Conservation (phyloP, 441 rosid genomes). For the Mallotus japonicus region DNA sequence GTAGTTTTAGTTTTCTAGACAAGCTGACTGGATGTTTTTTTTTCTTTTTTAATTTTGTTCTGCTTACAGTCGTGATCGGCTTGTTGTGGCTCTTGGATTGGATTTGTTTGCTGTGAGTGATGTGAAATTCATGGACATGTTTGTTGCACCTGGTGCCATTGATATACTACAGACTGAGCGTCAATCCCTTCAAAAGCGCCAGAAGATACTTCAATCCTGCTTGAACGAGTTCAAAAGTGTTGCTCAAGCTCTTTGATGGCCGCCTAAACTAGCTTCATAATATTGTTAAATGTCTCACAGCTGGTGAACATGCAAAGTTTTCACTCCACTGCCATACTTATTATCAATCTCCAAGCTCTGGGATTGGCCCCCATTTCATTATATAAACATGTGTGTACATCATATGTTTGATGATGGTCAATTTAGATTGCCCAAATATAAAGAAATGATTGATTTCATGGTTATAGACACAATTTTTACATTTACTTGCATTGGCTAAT, state of each 20-base stretch:
- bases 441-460: neutral
- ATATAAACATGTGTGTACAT: neutral
- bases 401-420: neutral
- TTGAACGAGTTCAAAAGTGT: conserved; percentile 77
- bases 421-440: neutral
- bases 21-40: neutral
- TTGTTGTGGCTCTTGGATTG: conserved; percentile 41
- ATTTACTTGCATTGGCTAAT: neutral
- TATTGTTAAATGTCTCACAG: conserved; percentile 26
- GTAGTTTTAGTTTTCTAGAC: neutral
- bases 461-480: neutral
- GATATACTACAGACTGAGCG: conserved; percentile 64
- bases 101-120: conserved; percentile 85
- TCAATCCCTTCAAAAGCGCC: conserved; percentile 75
- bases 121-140: conserved; percentile 94
- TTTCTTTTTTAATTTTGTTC: neutral
- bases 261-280: neutral
- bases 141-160: conserved; percentile 84
- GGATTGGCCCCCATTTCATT: neutral
- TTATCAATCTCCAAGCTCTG: neutral
- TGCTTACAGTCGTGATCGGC: conserved; percentile 61
- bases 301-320: conserved; percentile 24
- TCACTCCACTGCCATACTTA: neutral
- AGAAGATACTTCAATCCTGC: conserved; percentile 81
- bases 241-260: conserved; percentile 60